Evolutionary conservation across 139 green algal species (phyloP).

Genomic region (Chloropicon primus): DNA sequence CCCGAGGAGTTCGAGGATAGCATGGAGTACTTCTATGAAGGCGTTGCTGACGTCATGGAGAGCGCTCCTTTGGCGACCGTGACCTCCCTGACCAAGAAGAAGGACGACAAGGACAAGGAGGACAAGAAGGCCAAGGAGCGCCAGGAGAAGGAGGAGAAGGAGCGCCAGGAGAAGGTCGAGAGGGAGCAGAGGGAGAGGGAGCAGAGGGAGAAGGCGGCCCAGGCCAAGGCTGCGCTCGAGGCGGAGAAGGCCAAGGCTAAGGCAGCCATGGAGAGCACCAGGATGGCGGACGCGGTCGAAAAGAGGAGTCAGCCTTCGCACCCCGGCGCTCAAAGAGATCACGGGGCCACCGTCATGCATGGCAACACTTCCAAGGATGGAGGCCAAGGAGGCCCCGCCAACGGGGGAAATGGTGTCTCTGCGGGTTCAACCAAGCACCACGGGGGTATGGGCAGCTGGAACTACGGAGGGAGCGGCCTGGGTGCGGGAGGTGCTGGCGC

Average conservation of each 20-base stretch:
- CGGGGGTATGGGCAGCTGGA: background rate
- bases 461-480: background rate
- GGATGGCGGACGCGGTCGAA: constrained; percentile 7
- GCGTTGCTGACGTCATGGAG: background rate
- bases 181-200: constrained; percentile 37
- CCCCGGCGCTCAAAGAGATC: background rate
- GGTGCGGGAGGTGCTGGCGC: too few species aligned
- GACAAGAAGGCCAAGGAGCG: constrained; percentile 50
- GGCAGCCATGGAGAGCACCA: too few species aligned
- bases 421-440: background rate
- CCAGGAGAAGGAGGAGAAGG: constrained; percentile 23
- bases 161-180: constrained; percentile 24
- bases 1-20: constrained; percentile 27
- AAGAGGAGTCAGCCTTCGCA: background rate
- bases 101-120: constrained; percentile 67
- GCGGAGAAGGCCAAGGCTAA: background rate
- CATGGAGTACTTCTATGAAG: constrained; percentile 18
- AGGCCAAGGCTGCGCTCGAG: background rate
- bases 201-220: constrained; percentile 59
- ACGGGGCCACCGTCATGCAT: background rate
- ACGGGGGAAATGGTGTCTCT: background rate
- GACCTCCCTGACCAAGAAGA: constrained; percentile 15
- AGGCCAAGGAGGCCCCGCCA: background rate
- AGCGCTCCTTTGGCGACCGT: background rate
- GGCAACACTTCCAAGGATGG: background rate